Evolutionary conservation across 805 yeast genomes (phyloP).

Genomic region (Ogataea methanolica): DNA sequence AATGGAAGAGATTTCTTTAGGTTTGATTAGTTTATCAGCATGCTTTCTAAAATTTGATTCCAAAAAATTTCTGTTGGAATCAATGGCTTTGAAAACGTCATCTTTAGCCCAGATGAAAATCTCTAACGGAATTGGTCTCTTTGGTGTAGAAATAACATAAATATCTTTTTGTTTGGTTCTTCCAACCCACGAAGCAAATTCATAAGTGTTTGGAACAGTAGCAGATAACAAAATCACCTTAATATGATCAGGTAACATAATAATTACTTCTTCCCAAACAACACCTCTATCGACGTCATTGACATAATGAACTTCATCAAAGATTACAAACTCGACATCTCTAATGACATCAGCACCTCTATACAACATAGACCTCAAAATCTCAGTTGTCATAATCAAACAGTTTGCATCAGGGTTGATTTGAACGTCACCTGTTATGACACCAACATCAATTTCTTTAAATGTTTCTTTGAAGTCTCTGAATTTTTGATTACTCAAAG

Average conservation of each 20-base stretch:
- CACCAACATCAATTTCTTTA: slow-evolving; percentile 88
- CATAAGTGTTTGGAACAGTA: slow-evolving; percentile 97
- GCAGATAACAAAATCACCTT: slow-evolving; percentile 92
- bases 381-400: slow-evolving; percentile 98
- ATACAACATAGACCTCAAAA: slow-evolving; percentile 92
- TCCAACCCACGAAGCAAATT: slow-evolving; percentile 98
- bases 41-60: slow-evolving; percentile 62
- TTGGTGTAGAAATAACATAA: slow-evolving; percentile 92
- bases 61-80: slow-evolving; percentile 64
- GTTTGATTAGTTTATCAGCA: slow-evolving; percentile 44
- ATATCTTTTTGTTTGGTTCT: slow-evolving; percentile 94
- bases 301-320: slow-evolving; percentile 98
- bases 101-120: slow-evolving; percentile 81
- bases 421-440: slow-evolving; percentile 99
- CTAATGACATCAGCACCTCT: slow-evolving; percentile 98
- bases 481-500: slow-evolving; percentile 89
- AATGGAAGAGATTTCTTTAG: slow-evolving; percentile 30
- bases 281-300: slow-evolving; percentile 98
- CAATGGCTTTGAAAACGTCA: slow-evolving; percentile 67
- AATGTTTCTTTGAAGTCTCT: slow-evolving; percentile 89
- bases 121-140: slow-evolving; percentile 94
- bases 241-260: slow-evolving; percentile 91
- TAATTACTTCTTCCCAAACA: slow-evolving; percentile 99
- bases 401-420: slow-evolving; percentile 98
- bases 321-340: slow-evolving; percentile 98